Conservation (phyloP, 352 stramenopile species). For the Phytophthora palmivora region DNA sequence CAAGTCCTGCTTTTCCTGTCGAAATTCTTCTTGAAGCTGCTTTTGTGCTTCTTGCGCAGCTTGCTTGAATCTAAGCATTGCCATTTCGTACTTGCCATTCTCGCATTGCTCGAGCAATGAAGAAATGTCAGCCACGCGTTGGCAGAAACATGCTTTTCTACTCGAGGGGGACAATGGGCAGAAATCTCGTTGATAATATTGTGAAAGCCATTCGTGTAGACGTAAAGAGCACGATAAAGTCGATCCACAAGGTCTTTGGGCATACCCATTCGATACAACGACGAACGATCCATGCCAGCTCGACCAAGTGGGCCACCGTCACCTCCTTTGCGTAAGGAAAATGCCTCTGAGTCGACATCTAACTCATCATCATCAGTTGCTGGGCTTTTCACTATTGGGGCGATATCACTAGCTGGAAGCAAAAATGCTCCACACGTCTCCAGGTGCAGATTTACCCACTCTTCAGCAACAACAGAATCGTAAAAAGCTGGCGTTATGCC, state of each 20-base stretch:
- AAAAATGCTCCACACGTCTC: slow-evolving; percentile 61
- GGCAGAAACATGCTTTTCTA: slow-evolving; percentile 81
- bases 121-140: slow-evolving; percentile 85
- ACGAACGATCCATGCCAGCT: slow-evolving; percentile 75
- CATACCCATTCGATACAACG: slow-evolving; percentile 78
- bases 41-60: slow-evolving; percentile 60
- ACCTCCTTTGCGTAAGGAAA: slow-evolving; percentile 54
- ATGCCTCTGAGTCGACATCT: slow-evolving; percentile 45
- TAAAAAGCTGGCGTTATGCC: slow-evolving; percentile 48
- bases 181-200: slow-evolving; percentile 86
- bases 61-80: slow-evolving; percentile 88
- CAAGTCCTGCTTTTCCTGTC: slow-evolving; percentile 45
- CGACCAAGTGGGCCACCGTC: slow-evolving; percentile 53
- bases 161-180: slow-evolving; percentile 62
- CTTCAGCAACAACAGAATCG: slow-evolving; percentile 77
- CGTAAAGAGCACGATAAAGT: slow-evolving; percentile 82
- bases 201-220: slow-evolving; percentile 88
- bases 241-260: slow-evolving; percentile 80
- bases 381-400: slow-evolving; percentile 40
- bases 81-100: slow-evolving; percentile 86
- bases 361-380: slow-evolving; percentile 39
- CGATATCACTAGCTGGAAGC: slow-evolving; percentile 56
- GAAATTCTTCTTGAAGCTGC: slow-evolving; percentile 59
- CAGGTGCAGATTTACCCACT: slow-evolving; percentile 85
- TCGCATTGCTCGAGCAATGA: slow-evolving; percentile 79